These are phyloP conservation scores for Candida xiaguanensis DNA, from an alignment of 805 yeast species.

Conservation along the genomic window DNA sequence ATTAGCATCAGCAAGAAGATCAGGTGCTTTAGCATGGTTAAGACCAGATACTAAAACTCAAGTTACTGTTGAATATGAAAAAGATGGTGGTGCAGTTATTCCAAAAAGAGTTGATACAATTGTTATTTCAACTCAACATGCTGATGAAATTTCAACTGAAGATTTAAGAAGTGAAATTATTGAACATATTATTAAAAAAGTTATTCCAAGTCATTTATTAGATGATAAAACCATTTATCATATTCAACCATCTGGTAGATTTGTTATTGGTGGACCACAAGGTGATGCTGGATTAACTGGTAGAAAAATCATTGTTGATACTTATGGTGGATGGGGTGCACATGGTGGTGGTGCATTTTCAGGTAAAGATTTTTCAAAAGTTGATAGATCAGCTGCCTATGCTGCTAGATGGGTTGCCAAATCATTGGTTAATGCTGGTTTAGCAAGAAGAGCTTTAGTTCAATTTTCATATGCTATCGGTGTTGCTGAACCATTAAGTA, in stretches of 20 bases:
- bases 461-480: conserved; percentile 99
- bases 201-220: conserved; percentile 83
- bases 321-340: conserved; percentile 99
- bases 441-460: conserved; percentile 95
- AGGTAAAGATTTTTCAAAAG: conserved; percentile 99
- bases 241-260: conserved; percentile 99
- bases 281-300: conserved; percentile 99
- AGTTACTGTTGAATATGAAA: conserved; percentile 94
- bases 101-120: conserved; percentile 97
- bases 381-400: conserved; percentile 99
- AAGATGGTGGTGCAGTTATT: conserved; percentile 91
- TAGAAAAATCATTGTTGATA: conserved; percentile 98
- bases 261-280: conserved; percentile 99
- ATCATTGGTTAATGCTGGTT: conserved; percentile 90
- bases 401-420: conserved; percentile 99
- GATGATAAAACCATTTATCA: conserved; percentile 96
- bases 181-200: conserved; percentile 83
- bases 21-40: conserved; percentile 91
- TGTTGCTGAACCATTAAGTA: conserved; percentile 98
- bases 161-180: conserved; percentile 78
- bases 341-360: conserved; percentile 99
- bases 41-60: conserved; percentile 99
- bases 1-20: conserved; percentile 95
- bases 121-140: conserved; percentile 97
- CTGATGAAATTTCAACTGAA: conserved; percentile 91